A percentile compares a stretch with the other conserved stretches of the same genome.
These are phyloP conservation scores for Citrus unshiu DNA, from an alignment of 345 rosid species.

Conservation along the genomic window DNA sequence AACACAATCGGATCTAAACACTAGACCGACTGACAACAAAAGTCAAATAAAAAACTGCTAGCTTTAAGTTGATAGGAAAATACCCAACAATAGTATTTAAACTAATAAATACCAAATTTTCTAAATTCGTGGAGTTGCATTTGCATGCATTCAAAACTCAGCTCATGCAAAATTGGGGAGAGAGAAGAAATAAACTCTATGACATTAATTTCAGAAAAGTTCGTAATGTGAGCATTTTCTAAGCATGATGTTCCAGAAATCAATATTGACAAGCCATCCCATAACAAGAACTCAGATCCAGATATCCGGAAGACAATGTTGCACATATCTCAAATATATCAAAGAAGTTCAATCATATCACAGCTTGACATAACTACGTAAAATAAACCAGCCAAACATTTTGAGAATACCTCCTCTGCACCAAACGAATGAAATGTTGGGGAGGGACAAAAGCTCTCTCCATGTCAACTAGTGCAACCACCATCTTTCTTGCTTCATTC, in stretches of 20 bases:
- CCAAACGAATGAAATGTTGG: constrained; percentile 77
- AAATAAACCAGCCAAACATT: neutral
- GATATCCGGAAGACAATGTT: neutral
- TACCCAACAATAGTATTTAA: neutral
- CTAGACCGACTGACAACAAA: neutral
- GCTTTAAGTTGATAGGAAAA: neutral
- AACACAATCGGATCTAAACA: neutral
- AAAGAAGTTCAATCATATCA: neutral
- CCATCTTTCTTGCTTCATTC: constrained; percentile 77
- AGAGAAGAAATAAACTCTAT: too few relatives aligned
- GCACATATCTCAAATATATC: neutral
- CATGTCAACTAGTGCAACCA: constrained; percentile 78
- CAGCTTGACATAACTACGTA: neutral
- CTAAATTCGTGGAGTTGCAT: neutral
- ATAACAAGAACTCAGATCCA: neutral
- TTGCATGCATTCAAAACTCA: neutral
- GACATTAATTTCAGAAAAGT: too few relatives aligned
- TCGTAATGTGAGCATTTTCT: too few relatives aligned
- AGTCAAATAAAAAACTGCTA: neutral
- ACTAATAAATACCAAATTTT: neutral
- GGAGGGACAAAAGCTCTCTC: constrained; percentile 87
- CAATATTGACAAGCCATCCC: neutral
- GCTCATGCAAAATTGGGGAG: neutral
- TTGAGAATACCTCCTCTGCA: constrained; percentile 61
- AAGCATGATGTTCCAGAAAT: neutral